Conservation (phyloP, 495 filamentous ascomycete genomes). For the Hypoxylon lenormandii region DNA sequence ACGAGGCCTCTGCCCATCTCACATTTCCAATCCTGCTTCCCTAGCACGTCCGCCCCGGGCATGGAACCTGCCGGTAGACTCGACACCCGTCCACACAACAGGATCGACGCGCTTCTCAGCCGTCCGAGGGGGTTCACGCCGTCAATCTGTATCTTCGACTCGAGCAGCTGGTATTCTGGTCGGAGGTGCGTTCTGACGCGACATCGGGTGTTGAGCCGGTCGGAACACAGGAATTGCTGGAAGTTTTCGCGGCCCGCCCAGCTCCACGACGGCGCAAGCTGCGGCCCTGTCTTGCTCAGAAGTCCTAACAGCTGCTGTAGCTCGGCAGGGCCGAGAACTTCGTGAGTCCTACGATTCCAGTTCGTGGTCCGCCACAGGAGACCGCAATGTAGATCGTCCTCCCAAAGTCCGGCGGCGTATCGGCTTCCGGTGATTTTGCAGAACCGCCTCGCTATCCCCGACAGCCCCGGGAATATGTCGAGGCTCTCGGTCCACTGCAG, state of each 20-base stretch:
- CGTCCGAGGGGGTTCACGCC: constrained; percentile 2
- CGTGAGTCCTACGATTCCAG: not conserved
- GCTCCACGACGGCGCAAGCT: constrained; percentile 2
- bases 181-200: not conserved
- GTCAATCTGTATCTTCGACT: not conserved
- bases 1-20: not conserved
- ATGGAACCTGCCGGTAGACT: not conserved
- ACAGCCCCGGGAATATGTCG: not conserved
- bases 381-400: constrained; percentile 1
- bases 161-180: not conserved
- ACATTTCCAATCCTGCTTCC: not conserved
- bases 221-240: constrained; percentile 3
- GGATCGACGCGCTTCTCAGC: not conserved
- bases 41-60: not conserved
- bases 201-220: constrained; percentile 3
- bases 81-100: not conserved
- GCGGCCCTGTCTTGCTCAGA: not conserved
- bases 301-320: not conserved
- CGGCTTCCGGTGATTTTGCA: not conserved
- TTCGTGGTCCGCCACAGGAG: not conserved
- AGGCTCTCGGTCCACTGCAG: constrained; percentile 5
- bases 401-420: constrained; percentile 1
- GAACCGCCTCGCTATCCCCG: not conserved
- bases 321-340: not conserved
- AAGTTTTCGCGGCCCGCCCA: constrained; percentile 1